Percentiles rank a stretch among this genome's conserved stretches.
phyloP scores from a whole-genome alignment of 306 rosid species.

The Begonia fuchsioides region DNA sequence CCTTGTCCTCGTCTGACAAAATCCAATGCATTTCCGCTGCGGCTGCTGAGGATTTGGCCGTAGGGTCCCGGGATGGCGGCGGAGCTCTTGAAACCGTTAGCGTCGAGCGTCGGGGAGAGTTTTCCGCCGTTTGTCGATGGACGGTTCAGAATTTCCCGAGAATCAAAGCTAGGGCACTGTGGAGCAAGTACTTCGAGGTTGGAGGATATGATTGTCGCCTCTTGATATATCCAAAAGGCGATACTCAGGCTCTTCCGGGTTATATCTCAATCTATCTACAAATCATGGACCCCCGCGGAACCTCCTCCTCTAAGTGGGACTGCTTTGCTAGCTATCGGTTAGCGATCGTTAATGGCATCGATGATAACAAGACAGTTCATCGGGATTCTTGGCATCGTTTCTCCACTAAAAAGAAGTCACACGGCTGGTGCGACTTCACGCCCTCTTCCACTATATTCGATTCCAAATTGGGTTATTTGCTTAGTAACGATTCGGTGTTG shows the following conservation, averaged over 20 bases:
- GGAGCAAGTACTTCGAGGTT: conserved; percentile 99
- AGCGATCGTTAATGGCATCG: conserved; percentile 62
- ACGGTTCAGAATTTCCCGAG: conserved; percentile 82
- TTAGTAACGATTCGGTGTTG: conserved; percentile 61
- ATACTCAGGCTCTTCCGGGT: conserved; percentile 85
- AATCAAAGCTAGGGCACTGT: conserved; percentile 90
- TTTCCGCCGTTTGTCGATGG: conserved; percentile 88
- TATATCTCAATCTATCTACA: conserved; percentile 91
- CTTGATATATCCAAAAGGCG: conserved; percentile 88
- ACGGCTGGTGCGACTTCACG: conserved; percentile 97
- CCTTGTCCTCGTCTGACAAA: conserved; percentile 32
- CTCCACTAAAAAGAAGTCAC: conserved; percentile 90
- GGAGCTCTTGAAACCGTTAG: conserved; percentile 76
- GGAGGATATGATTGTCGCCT: conserved; percentile 98
- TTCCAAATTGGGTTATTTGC: conserved; percentile 65
- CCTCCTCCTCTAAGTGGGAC: conserved; percentile 94
- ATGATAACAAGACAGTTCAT: conserved; percentile 81
- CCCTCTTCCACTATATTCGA: conserved; percentile 82
- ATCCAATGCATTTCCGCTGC: conserved; percentile 30
- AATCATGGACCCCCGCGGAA: conserved; percentile 99
- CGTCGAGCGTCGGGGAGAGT: conserved; percentile 70
- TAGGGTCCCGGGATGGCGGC: conserved; percentile 60
- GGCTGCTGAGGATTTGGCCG: conserved; percentile 60
- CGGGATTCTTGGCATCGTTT: conserved; percentile 98
- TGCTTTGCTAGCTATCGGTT: conserved; percentile 93